phyloP scores from a whole-genome alignment of 768 basidiomycete species.

The Chalciporus sphaerocephalus region DNA sequence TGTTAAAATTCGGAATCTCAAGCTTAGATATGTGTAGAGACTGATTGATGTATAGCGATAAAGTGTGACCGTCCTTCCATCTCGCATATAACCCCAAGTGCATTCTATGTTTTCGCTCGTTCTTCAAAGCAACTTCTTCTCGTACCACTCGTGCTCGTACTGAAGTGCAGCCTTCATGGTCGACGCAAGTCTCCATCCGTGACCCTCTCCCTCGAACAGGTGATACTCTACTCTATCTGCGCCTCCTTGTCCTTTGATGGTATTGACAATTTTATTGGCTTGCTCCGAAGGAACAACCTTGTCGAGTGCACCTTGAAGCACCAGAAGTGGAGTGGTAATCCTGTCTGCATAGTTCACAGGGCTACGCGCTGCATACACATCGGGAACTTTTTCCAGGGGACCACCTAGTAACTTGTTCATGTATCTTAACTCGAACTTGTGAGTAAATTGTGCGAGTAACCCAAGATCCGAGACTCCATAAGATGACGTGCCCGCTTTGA shows the following conservation, averaged over 20 bases:
- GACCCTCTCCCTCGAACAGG: slow-evolving; percentile 43
- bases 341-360: slow-evolving; percentile 58
- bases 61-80: neutral
- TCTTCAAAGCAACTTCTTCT: slow-evolving; percentile 9
- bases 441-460: slow-evolving; percentile 55
- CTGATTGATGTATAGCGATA: neutral
- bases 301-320: slow-evolving; percentile 65
- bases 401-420: slow-evolving; percentile 63
- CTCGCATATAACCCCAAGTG: neutral
- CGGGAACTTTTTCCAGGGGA: slow-evolving; percentile 44
- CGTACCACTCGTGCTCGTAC: slow-evolving; percentile 36
- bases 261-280: slow-evolving; percentile 36
- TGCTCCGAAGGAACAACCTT: slow-evolving; percentile 66
- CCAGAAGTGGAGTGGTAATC: slow-evolving; percentile 62
- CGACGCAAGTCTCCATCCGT: slow-evolving; percentile 37
- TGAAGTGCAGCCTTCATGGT: slow-evolving; percentile 34
- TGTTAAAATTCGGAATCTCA: no score
- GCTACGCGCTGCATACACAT: slow-evolving; percentile 56
- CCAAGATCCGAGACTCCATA: slow-evolving; percentile 68
- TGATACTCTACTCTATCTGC: slow-evolving; percentile 32
- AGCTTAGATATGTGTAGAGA: no score
- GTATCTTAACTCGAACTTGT: slow-evolving; percentile 67
- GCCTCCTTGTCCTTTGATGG: slow-evolving; percentile 18
- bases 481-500: slow-evolving; percentile 60
- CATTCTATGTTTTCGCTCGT: neutral